Evolutionary conservation across 2,329 filamentous ascomycete species (phyloP).

Genomic region (Fusarium praegraminearum): DNA sequence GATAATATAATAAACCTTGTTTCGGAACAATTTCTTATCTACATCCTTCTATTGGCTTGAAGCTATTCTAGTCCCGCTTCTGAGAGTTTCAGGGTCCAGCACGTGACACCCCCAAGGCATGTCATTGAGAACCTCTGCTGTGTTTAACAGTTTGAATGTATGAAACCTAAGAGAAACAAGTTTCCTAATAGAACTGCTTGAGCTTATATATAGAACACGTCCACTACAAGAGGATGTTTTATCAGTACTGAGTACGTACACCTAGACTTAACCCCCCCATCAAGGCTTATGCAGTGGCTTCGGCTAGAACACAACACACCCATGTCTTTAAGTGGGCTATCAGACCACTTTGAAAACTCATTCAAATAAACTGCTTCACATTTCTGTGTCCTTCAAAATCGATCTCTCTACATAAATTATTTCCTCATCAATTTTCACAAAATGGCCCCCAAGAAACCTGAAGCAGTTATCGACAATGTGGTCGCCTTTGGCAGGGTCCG

Average conservation of each 20-base stretch:
- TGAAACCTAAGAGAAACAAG: neutral
- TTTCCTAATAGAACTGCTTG: accelerated
- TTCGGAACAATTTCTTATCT: neutral
- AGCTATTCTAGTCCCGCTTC: neutral
- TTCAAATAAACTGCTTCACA: constrained; percentile 26
- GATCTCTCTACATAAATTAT: constrained; percentile 1
- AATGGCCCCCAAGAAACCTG: constrained; percentile 59
- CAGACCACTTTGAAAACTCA: constrained; percentile 47
- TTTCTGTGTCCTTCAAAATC: constrained; percentile 15
- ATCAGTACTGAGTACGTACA: too few relatives aligned
- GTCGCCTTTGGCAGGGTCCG: constrained; percentile 59
- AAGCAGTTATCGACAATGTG: constrained; percentile 57
- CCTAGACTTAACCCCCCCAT: neutral
- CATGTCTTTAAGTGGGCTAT: constrained; percentile 46
- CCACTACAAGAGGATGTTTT: neutral
- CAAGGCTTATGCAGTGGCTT: constrained; percentile 14
- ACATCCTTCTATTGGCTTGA: neutral
- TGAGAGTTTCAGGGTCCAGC: constrained; percentile 10
- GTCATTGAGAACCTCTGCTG: neutral
- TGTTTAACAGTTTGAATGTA: accelerated
- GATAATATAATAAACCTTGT: neutral
- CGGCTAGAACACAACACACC: constrained; percentile 29
- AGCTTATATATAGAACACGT: neutral
- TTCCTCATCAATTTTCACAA: constrained; percentile 21
- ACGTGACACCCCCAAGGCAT: constrained; percentile 21